Evolutionary conservation across 192 early-diverging fungal genomes (phyloP).

Genomic region (Phycomyces nitens): DNA sequence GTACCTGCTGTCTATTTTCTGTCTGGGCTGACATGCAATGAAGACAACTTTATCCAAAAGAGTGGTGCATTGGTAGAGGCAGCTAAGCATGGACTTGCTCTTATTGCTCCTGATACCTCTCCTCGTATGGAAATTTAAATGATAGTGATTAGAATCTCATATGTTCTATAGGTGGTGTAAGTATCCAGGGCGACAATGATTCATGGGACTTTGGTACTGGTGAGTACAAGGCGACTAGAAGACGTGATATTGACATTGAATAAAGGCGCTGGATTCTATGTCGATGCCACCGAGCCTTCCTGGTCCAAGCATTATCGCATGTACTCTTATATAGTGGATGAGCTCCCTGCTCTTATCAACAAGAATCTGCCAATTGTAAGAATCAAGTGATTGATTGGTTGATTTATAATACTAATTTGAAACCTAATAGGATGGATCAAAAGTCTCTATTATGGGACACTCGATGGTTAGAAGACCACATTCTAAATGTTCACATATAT

Average conservation of each 20-base stretch:
- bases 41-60: constrained; percentile 91
- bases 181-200: constrained; percentile 69
- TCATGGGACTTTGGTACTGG: constrained; percentile 66
- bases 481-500: not conserved
- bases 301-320: constrained; percentile 78
- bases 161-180: constrained; percentile 44
- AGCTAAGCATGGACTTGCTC: constrained; percentile 63
- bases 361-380: constrained; percentile 59
- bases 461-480: constrained; percentile 49
- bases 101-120: constrained; percentile 84
- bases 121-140: constrained; percentile 51
- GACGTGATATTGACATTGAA: not conserved
- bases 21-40: constrained; percentile 78
- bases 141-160: not conserved
- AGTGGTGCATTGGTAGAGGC: constrained; percentile 66
- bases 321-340: constrained; percentile 78
- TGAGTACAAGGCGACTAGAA: constrained; percentile 14
- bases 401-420: not conserved
- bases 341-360: constrained; percentile 61
- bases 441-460: constrained; percentile 66
- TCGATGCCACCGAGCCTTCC: constrained; percentile 73
- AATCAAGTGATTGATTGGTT: not conserved
- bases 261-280: constrained; percentile 58
- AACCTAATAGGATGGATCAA: constrained; percentile 41
- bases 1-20: constrained; percentile 68